phyloP scores from a whole-genome alignment of 306 rosid species.

The Prunus dulcis region DNA sequence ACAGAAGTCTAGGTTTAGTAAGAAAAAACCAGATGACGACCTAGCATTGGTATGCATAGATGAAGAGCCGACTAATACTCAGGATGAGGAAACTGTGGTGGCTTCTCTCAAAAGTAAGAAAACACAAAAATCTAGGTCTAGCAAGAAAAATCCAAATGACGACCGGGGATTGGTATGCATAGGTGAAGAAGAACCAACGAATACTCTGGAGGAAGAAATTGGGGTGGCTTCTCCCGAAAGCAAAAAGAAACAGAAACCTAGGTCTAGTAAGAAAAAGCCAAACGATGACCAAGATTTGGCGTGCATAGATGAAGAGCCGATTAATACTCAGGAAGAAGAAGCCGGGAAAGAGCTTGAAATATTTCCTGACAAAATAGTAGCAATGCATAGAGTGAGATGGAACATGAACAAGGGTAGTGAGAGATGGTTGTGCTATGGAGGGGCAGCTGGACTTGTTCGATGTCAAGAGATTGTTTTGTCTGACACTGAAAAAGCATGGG shows the following conservation, averaged over 20 bases:
- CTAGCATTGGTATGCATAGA: slow-evolving; percentile 28
- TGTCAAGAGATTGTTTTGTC: slow-evolving; percentile 71
- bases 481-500: slow-evolving; percentile 45
- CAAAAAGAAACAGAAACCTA: not conserved
- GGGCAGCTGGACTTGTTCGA: slow-evolving; percentile 80
- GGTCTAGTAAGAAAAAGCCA: not conserved
- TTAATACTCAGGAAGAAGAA: slow-evolving; percentile 15
- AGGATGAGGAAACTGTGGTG: slow-evolving; percentile 7
- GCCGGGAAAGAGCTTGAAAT: slow-evolving; percentile 31
- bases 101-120: not conserved
- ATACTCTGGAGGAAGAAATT: slow-evolving; percentile 13
- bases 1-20: slow-evolving; percentile 28
- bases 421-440: slow-evolving; percentile 88
- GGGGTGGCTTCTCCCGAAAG: not conserved
- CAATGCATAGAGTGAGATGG: slow-evolving; percentile 87
- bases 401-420: slow-evolving; percentile 91
- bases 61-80: slow-evolving; percentile 19
- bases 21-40: slow-evolving; percentile 32
- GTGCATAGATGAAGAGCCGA: slow-evolving; percentile 33
- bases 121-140: not conserved
- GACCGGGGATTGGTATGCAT: slow-evolving; percentile 15
- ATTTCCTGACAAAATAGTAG: slow-evolving; percentile 64
- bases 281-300: slow-evolving; percentile 1
- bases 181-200: slow-evolving; percentile 33
- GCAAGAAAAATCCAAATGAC: not conserved